These are phyloP conservation scores for Letharia lupina DNA, from an alignment of 495 filamentous ascomycete genomes.

Conservation along the genomic window DNA sequence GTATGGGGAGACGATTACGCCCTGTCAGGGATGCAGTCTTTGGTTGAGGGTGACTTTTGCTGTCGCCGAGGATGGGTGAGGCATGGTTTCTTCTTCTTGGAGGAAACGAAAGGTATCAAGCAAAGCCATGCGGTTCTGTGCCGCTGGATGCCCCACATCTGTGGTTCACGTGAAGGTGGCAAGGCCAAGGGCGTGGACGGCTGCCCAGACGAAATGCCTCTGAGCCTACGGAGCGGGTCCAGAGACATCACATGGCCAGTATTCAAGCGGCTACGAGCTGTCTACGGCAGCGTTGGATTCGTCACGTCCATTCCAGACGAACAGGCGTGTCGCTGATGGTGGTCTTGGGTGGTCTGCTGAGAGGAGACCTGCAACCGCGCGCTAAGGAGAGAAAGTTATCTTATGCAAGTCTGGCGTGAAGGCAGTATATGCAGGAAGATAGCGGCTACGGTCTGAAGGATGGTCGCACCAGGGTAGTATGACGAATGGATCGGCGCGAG, in stretches of 20 bases:
- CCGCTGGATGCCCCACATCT: neutral
- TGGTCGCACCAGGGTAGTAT: neutral
- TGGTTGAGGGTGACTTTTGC: constrained; percentile 61
- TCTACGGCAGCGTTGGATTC: constrained; percentile 18
- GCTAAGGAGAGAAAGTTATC: constrained; percentile 1
- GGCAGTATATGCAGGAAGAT: constrained; percentile 3
- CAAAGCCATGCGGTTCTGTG: neutral
- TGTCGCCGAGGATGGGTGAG: constrained; percentile 38
- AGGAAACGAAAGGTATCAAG: neutral
- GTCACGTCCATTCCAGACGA: neutral
- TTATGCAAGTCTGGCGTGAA: constrained; percentile 9
- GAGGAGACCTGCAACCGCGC: constrained; percentile 8
- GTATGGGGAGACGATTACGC: constrained; percentile 51
- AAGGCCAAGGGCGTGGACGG: neutral
- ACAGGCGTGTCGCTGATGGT: neutral
- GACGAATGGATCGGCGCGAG: neutral
- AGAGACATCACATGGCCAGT: neutral
- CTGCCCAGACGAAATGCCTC: neutral
- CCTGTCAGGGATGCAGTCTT: constrained; percentile 61
- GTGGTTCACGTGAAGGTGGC: neutral
- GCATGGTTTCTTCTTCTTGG: neutral
- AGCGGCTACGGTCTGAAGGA: neutral
- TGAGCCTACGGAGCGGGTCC: neutral
- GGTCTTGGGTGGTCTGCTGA: constrained; percentile 3
- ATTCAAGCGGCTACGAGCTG: neutral